A percentile compares a stretch with the other conserved stretches of the same genome.
Conservation (phyloP, 306 rosid species). For the Gillenia trifoliata region DNA sequence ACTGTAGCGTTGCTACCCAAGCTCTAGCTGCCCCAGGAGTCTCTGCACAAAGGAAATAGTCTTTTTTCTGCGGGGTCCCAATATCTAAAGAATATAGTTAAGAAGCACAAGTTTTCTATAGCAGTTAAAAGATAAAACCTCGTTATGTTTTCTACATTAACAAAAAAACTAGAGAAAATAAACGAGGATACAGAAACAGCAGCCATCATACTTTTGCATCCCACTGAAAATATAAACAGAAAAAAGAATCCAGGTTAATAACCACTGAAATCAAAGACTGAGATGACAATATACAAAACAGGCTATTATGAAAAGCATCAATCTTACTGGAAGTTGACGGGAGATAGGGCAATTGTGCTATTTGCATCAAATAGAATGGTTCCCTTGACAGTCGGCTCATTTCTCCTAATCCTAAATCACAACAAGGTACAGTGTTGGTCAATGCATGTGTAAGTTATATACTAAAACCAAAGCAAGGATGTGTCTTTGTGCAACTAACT, state of each 20-base stretch:
- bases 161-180: conserved; percentile 8
- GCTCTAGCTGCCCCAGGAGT: conserved; percentile 98
- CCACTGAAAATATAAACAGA: conserved; percentile 48
- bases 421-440: conserved; percentile 8
- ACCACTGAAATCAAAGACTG: conserved; percentile 10
- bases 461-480: too few relatives aligned
- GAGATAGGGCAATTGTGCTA: conserved; percentile 87
- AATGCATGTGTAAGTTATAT: neutral
- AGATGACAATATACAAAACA: conserved; percentile 2
- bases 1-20: conserved; percentile 96
- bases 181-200: conserved; percentile 93
- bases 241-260: conserved; percentile 19
- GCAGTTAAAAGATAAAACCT: neutral
- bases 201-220: conserved; percentile 83
- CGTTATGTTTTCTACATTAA: neutral
- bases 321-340: conserved; percentile 93
- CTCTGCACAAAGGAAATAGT: conserved; percentile 96
- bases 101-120: conserved; percentile 18
- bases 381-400: conserved; percentile 82
- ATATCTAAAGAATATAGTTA: conserved; percentile 60
- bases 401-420: conserved; percentile 72
- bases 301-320: conserved; percentile 10
- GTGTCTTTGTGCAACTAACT: too few relatives aligned
- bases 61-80: conserved; percentile 96
- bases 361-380: conserved; percentile 75